These are phyloP conservation scores for Leishmania lainsoni DNA, from an alignment of 208 protist genomes.

Conservation along the genomic window DNA sequence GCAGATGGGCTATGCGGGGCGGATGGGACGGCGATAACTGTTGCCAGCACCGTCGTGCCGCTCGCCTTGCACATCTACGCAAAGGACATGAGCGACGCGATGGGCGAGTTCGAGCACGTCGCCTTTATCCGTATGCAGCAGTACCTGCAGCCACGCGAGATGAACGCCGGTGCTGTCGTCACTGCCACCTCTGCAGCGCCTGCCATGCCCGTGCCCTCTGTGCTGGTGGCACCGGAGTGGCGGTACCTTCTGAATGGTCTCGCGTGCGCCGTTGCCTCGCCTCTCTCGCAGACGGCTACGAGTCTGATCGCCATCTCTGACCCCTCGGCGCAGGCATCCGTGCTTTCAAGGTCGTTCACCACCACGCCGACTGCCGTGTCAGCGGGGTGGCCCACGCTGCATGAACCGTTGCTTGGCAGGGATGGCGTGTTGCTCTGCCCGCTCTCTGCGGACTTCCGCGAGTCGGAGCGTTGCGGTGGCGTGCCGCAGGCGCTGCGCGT, in stretches of 20 bases:
- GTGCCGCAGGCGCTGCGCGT: background rate
- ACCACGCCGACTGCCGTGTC: slow-evolving; percentile 5
- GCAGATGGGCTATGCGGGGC: background rate
- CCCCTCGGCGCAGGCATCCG: background rate
- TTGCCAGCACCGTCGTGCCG: slow-evolving; percentile 2
- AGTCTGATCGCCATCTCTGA: background rate
- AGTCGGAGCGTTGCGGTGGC: slow-evolving; percentile 5
- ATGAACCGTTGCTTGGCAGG: slow-evolving; percentile 56
- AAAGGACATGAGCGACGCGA: slow-evolving; percentile 24
- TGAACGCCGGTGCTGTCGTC: slow-evolving; percentile 7
- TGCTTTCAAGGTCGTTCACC: background rate
- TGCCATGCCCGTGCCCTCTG: background rate
- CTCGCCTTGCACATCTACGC: slow-evolving; percentile 32
- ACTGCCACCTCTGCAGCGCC: background rate
- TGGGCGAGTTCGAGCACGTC: slow-evolving; percentile 50
- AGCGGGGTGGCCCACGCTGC: slow-evolving; percentile 54
- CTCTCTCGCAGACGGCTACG: background rate
- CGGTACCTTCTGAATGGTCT: slow-evolving; percentile 21
- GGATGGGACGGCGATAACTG: background rate
- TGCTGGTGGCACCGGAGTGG: slow-evolving; percentile 25
- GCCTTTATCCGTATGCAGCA: slow-evolving; percentile 58
- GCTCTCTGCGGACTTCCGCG: slow-evolving; percentile 36
- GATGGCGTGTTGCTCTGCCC: slow-evolving; percentile 57
- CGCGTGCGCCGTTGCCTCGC: slow-evolving; percentile 10
- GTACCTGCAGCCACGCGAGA: slow-evolving; percentile 3